Evolutionary conservation across 2,329 filamentous ascomycete genomes (phyloP), one percentile per base, ranked within the genome.

Genomic region (Hymenotorrendiella dingleyae): DNA sequence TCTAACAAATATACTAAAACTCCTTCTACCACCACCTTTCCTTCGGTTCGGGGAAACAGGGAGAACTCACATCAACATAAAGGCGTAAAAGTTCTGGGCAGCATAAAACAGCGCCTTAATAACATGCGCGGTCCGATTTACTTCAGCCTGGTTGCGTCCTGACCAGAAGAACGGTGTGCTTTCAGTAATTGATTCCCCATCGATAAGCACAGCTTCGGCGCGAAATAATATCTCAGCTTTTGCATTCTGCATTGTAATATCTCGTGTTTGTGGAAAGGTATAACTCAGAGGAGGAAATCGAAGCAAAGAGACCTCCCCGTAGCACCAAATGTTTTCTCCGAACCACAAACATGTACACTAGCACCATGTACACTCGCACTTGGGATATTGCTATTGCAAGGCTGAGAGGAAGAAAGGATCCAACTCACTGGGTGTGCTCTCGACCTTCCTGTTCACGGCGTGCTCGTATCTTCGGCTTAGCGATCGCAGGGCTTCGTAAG

Each of bases 51-150:
- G 30, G 12, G n/a, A 17, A 34, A 7, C 21, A 11, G 4, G 22
- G 17, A 46, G 21, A 2, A 82, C 91, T 81, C 64, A 96, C 93
- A 98, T 98, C 63, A 98, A 90, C 75, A 98, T 97, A 61, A 98
- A 97, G 35, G 90, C 94, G 66, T 98, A 98, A 66, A 97, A 97
- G 54, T 93, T 94, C 71, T 98, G 93, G 39, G 93, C 66, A 16
- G 83, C 91, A 70, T 98, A 98, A 43, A 98, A 69, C 23, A 76
- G 66, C 21, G 86, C 86, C 72, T 95, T 91, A 64, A 87, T 69
- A 48, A 94, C 62, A 65, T 86, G 89, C 39, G 80, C 82, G 59
- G 76, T 78, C 66, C 80, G 77, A 63, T 79, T 76, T 50, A 77
- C 70, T 50, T 71, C 69, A 51, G 66, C 69, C 63, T 78, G 76